A percentile compares a stretch with the other conserved stretches of the same genome.
Conservation (phyloP, 371 early-diverging fungal species). For the Saksenaea oblongispora region DNA sequence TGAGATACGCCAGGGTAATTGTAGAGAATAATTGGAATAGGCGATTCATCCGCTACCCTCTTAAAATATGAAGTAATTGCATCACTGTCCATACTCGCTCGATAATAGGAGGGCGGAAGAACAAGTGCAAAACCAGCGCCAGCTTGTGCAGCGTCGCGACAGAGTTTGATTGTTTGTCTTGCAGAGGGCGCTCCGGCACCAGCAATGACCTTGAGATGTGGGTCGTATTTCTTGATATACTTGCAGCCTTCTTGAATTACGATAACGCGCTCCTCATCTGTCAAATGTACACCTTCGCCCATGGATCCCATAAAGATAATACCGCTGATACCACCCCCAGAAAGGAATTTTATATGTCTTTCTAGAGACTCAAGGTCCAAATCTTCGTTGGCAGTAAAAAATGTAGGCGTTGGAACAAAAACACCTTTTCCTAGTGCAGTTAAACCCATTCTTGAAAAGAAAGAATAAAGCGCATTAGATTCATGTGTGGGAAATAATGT, state of each 20-base stretch:
- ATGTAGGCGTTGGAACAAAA: conserved; percentile 49
- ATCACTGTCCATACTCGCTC: conserved; percentile 26
- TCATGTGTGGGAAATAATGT: conserved; percentile 3
- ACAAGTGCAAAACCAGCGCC: conserved; percentile 42
- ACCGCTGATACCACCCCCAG: conserved; percentile 45
- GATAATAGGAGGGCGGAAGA: conserved; percentile 49
- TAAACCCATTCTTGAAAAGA: conserved; percentile 12
- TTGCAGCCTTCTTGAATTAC: conserved; percentile 28
- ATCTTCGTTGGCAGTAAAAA: conserved; percentile 48
- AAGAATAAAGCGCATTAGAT: background rate
- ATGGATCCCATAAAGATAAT: conserved; percentile 49
- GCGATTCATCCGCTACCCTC: conserved; percentile 41
- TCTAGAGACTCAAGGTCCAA: conserved; percentile 44
- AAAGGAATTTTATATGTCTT: conserved; percentile 35
- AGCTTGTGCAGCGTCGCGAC: conserved; percentile 33
- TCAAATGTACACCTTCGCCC: conserved; percentile 48
- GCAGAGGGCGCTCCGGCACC: conserved; percentile 45
- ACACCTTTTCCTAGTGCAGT: conserved; percentile 34
- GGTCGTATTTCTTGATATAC: conserved; percentile 33
- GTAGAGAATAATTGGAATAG: conserved; percentile 48
- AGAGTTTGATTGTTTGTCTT: conserved; percentile 31
- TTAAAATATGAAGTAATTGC: conserved; percentile 34
- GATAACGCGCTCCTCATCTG: conserved; percentile 35
- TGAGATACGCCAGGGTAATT: conserved; percentile 55
- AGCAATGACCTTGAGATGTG: conserved; percentile 34